phyloP scores from a whole-genome alignment of 2,329 filamentous ascomycete species.

The Hypomyces perniciosus region DNA sequence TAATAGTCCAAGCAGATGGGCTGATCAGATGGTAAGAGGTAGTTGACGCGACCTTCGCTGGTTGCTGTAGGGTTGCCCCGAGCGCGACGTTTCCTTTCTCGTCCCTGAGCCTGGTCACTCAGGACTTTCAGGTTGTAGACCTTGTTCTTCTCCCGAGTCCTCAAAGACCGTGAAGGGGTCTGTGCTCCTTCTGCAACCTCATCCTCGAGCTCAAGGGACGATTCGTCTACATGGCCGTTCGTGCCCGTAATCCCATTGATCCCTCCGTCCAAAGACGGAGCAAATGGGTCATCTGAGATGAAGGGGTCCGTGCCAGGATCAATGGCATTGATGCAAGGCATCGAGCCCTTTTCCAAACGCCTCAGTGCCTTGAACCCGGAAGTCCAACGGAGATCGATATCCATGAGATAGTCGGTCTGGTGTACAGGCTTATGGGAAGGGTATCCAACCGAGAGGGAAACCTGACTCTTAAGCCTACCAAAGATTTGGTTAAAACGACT shows the following conservation, averaged over 20 bases:
- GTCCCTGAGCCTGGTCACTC: slow-evolving; percentile 52
- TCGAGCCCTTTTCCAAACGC: slow-evolving; percentile 35
- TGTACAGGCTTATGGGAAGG: slow-evolving; percentile 18
- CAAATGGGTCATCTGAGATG: slow-evolving; percentile 18
- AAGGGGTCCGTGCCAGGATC: slow-evolving; percentile 28
- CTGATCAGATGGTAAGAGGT: slow-evolving; percentile 38
- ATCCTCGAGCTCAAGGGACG: slow-evolving; percentile 34
- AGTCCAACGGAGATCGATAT: slow-evolving; percentile 44
- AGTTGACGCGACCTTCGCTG: slow-evolving; percentile 41
- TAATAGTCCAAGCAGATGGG: slow-evolving; percentile 42
- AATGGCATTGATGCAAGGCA: slow-evolving; percentile 38
- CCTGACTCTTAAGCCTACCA: slow-evolving; percentile 33
- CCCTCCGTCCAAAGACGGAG: slow-evolving; percentile 17
- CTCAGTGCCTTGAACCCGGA: slow-evolving; percentile 32
- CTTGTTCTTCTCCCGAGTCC: slow-evolving; percentile 42
- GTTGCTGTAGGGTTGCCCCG: slow-evolving; percentile 20
- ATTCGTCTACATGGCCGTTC: slow-evolving; percentile 22
- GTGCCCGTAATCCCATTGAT: slow-evolving; percentile 13
- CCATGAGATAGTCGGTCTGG: slow-evolving; percentile 41
- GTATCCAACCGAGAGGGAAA: slow-evolving; percentile 24
- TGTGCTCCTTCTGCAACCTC: slow-evolving; percentile 41
- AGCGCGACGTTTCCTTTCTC: slow-evolving; percentile 38
- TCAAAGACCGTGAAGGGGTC: slow-evolving; percentile 47
- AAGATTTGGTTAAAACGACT: slow-evolving; percentile 38
- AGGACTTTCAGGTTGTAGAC: slow-evolving; percentile 56